Evolutionary conservation across 805 yeast genomes (phyloP), one percentile per base, ranked within the genome.

Genomic region (Kluyveromyces aestuarii): DNA sequence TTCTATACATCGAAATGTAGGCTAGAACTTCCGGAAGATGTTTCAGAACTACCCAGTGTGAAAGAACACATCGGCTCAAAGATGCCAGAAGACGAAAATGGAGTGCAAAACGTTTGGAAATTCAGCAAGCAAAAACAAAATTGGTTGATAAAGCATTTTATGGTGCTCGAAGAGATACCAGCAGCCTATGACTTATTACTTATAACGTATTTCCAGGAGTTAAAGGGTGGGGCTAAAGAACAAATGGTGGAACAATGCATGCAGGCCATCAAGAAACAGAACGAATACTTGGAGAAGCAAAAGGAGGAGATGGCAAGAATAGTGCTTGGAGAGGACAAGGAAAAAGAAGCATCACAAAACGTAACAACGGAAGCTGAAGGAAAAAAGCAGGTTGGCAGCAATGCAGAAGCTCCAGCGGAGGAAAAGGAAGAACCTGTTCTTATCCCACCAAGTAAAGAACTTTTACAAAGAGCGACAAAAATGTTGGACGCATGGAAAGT

Each of bases 61-160:
- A 52, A 53, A 19, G 45, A 40, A 6, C 58, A 63, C 46, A 42
- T 52, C 46, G 50, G 46, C 6, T 19, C 45, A 9, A 37, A 41
- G 6, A 46, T 42, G 4, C 51, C 53, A 9, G 52, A 45, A 8
- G 54, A 50, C 11, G 46, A 52, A 19, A 35, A 47, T 33, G 48
- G 44, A 27, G 37, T 41, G 38, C 39, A 46, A 37, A 42, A 47
- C 18, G 55, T 63, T 18, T 66, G 70, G 70, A 66, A 66, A 45
- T 66, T 65, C 44, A 62, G 68, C 35, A 66, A 66, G 44, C 67
- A 63, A 38, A 66, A 66, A 37, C 70, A 66, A 43, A 64, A 61
- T 40, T 66, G 70, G 70, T 49, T 66, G 27, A 49, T 65, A 27
- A 66, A 65, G 40, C 64, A 66, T 50, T 53, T 63, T 47, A 57